These are phyloP conservation scores for Mucor plumbeus DNA, from an alignment of 371 early-diverging fungal genomes.

Conservation along the genomic window DNA sequence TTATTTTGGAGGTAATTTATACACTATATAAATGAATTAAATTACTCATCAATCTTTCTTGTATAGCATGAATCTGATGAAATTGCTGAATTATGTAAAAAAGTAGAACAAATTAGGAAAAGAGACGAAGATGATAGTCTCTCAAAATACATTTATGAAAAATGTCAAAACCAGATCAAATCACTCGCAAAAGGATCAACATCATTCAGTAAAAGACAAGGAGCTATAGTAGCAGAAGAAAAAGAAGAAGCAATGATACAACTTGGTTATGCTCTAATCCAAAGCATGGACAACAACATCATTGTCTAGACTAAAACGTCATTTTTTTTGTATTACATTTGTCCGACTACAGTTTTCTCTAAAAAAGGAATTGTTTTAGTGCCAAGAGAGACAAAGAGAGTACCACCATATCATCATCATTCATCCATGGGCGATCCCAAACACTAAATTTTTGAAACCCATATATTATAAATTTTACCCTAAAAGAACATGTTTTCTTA, in stretches of 20 bases:
- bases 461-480: not conserved
- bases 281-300: slow-evolving; percentile 25
- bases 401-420: not conserved
- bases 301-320: not conserved
- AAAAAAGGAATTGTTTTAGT: slow-evolving; percentile 1
- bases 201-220: slow-evolving; percentile 30
- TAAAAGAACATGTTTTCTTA: not conserved
- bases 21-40: not conserved
- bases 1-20: slow-evolving; percentile 11
- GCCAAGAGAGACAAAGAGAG: not conserved
- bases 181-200: slow-evolving; percentile 23
- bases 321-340: slow-evolving; percentile 7
- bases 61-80: slow-evolving; percentile 10
- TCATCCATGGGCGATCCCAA: slow-evolving; percentile 15
- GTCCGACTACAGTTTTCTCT: not conserved
- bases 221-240: slow-evolving; percentile 20
- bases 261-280: slow-evolving; percentile 31
- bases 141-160: slow-evolving; percentile 30
- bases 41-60: too few relatives aligned
- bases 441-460: slow-evolving; percentile 14
- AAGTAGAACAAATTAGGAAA: slow-evolving; percentile 33
- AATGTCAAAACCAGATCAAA: slow-evolving; percentile 38
- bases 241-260: slow-evolving; percentile 43
- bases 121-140: slow-evolving; percentile 20
- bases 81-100: slow-evolving; percentile 29